A percentile compares a stretch with the other conserved stretches of the same genome.
These are phyloP conservation scores for Metrosideros polymorpha DNA, from an alignment of 441 rosid genomes.

Conservation along the genomic window DNA sequence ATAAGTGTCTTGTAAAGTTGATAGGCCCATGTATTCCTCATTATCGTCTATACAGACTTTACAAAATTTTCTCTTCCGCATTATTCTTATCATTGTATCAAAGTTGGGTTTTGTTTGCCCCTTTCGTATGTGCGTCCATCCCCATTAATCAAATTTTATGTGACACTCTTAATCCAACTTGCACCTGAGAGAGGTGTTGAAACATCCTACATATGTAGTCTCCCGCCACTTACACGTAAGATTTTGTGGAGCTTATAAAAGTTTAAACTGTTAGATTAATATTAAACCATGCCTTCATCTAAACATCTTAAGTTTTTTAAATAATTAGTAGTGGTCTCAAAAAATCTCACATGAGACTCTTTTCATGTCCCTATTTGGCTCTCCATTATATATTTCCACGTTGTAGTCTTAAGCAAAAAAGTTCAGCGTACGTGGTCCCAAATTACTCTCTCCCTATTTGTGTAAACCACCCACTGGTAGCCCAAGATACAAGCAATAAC, in stretches of 20 bases:
- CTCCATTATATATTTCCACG: background rate
- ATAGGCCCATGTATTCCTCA: background rate
- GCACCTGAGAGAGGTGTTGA: no score
- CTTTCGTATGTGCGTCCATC: background rate
- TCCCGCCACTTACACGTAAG: background rate
- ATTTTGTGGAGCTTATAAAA: background rate
- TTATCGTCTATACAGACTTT: no score
- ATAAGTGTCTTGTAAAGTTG: background rate
- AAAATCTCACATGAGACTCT: no score
- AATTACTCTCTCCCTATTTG: fast-evolving
- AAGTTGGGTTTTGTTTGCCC: background rate
- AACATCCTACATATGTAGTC: background rate
- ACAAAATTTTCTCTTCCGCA: background rate
- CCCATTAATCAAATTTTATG: background rate
- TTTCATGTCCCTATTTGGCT: background rate
- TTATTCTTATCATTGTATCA: background rate
- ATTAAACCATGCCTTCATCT: background rate
- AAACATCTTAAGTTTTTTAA: background rate
- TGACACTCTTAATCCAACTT: background rate
- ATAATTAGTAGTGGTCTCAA: background rate
- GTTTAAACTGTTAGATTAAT: background rate
- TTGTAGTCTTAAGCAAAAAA: fast-evolving
- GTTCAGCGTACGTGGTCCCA: background rate
- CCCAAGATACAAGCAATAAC: background rate
- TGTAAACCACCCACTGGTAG: background rate